Conservation (phyloP, 2,329 filamentous ascomycete species). For the Colletotrichum sp. region DNA sequence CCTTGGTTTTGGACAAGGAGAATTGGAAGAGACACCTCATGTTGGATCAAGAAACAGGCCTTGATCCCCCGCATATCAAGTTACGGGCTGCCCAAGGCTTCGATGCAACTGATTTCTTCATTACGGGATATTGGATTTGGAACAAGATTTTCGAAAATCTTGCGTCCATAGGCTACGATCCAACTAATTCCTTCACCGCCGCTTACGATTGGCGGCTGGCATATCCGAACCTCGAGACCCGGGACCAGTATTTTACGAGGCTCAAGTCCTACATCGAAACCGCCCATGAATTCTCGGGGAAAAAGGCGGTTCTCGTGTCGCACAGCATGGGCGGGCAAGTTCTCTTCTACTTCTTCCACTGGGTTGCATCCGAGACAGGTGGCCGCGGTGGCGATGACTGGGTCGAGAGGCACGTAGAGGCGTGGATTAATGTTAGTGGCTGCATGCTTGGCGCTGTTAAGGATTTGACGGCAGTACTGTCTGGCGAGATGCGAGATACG, state of each 20-base stretch:
- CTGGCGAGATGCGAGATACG: constrained; percentile 98
- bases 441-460: constrained; percentile 97
- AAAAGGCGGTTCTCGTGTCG: constrained; percentile 85
- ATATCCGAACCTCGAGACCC: constrained; percentile 85
- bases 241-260: constrained; percentile 93
- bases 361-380: constrained; percentile 79
- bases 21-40: constrained; percentile 96
- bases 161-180: constrained; percentile 94
- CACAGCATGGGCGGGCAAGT: constrained; percentile 99
- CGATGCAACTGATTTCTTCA: constrained; percentile 96
- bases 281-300: constrained; percentile 72
- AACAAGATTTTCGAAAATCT: constrained; percentile 98
- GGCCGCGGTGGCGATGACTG: constrained; percentile 84
- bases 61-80: constrained; percentile 91
- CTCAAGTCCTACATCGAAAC: constrained; percentile 91
- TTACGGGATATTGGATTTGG: constrained; percentile 96
- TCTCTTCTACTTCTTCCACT: constrained; percentile 77
- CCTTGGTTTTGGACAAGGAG: constrained; percentile 90
- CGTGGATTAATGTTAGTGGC: constrained; percentile 98
- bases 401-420: constrained; percentile 89
- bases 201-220: constrained; percentile 92
- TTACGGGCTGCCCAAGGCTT: constrained; percentile 94
- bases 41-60: constrained; percentile 88
- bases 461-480: constrained; percentile 86
- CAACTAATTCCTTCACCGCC: constrained; percentile 73